phyloP scores from a whole-genome alignment of 1,284 basidiomycete species.

The Exobasidium rhododendri region DNA sequence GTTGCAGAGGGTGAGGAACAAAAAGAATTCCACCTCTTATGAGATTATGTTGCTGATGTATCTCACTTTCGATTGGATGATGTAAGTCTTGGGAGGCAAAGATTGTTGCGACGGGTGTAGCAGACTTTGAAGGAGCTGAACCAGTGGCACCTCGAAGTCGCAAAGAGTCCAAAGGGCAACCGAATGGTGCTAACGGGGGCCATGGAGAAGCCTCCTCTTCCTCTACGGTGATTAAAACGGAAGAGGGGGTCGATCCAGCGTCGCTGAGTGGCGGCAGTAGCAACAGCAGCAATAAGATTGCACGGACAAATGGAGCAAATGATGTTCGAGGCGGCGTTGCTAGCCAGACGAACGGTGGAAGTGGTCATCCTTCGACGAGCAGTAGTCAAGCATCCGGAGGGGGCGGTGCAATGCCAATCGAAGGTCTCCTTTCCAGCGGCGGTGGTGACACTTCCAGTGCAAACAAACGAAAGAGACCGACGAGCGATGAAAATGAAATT shows the following conservation, averaged over 20 bases:
- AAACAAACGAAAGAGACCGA: slow-evolving; percentile 53
- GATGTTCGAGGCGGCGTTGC: neutral
- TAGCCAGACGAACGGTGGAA: neutral
- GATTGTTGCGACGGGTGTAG: slow-evolving; percentile 84
- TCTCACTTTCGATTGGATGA: no score
- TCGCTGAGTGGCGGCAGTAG: neutral
- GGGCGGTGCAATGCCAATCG: neutral
- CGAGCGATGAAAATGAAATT: slow-evolving; percentile 71
- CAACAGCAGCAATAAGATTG: slow-evolving; percentile 4
- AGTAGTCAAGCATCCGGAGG: neutral
- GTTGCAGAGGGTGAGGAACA: slow-evolving; percentile 74
- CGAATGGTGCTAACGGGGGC: slow-evolving; percentile 1
- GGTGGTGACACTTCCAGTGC: slow-evolving; percentile 16
- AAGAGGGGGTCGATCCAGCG: slow-evolving; percentile 12
- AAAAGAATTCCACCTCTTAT: neutral
- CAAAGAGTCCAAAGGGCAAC: neutral
- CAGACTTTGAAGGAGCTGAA: slow-evolving; percentile 75
- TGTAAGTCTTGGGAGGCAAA: slow-evolving; percentile 90
- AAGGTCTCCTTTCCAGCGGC: slow-evolving; percentile 14
- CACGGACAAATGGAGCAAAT: slow-evolving; percentile 11
- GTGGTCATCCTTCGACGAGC: neutral
- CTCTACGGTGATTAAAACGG: slow-evolving; percentile 22
- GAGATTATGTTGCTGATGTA: neutral
- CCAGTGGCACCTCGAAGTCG: slow-evolving; percentile 55
- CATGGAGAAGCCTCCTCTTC: neutral